Evolutionary conservation across 176 grass and related monocot genomes (phyloP), one percentile per base, ranked within the genome.

Genomic region (Musa acuminata): DNA sequence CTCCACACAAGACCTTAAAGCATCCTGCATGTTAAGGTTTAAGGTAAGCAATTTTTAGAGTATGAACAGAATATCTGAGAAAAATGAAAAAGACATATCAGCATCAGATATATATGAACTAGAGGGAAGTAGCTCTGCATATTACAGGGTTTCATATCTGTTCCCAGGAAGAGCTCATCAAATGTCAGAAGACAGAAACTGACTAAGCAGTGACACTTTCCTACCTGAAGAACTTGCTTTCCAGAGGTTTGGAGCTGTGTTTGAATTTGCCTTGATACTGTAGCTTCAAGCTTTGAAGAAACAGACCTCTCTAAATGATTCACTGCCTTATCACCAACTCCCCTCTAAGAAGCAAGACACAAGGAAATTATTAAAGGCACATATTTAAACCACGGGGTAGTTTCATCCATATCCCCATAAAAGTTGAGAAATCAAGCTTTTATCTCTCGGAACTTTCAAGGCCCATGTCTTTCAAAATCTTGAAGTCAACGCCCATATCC

Each of bases 231-330:
- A 69, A 76, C 79, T 87, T 93, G 90, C 79, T 89, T 98, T 26
- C 78, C 78, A 8, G 85, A 85, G 78, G 94, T 85, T 81, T 93
- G 88, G 69, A 98, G 85, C 26, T 98, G 94, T 73, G 78, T 75
- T 87, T 98, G 94, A 58, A 91, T 84, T 85, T 93, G 94, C 84
- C 84, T 98, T 68, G 75, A 78, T 24, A 93, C 69, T 25, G 80
- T 84, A 78, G 75, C 85, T 87, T 98, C 94, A 60, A 98, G 85
- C 82, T 93, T 98, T 2, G 72, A 74, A 82, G 74, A 81, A 48
- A 93, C 14, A 49, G 94, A 93, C 73, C 93, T 98, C 43, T 98
- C 94, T 65, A 98, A 83, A 14, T 93, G 90, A 89, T 89, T 93
- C 49, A 83, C 84, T 68, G 91, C 84, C 77, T 93, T 98, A 20